Percentiles rank a stretch among this genome's conserved stretches.
Conservation (phyloP, 176 grass and related monocot species). For the Neostapfia colusana region DNA sequence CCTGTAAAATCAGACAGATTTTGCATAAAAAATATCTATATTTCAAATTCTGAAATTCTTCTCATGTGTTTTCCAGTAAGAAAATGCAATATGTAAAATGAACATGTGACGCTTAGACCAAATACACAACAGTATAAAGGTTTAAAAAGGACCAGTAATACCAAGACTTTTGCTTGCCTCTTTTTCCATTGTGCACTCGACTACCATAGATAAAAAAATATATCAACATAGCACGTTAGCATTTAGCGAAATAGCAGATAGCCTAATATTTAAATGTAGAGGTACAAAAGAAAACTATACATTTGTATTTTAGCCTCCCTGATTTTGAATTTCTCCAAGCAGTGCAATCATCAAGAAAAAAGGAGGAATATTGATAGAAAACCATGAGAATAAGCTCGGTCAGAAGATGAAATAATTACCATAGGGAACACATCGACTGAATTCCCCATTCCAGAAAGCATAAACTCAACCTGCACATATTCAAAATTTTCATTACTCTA, state of each 20-base stretch:
- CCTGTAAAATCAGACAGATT: conserved; percentile 41
- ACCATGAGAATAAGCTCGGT: background rate
- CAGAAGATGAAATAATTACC: conserved; percentile 15
- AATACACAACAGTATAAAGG: background rate
- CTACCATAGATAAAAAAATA: conserved; percentile 38
- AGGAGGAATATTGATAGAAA: background rate
- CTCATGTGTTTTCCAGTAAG: background rate
- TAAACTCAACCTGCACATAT: conserved; percentile 73
- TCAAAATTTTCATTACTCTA: background rate
- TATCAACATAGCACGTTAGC: conserved; percentile 25
- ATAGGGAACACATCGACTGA: conserved; percentile 51
- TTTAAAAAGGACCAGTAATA: conserved; percentile 33
- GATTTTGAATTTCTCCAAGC: background rate
- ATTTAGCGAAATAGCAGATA: background rate
- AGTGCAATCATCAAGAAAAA: background rate
- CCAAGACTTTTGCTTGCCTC: conserved; percentile 84
- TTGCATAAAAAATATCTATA: background rate
- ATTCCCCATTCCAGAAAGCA: conserved; percentile 71
- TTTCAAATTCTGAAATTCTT: background rate
- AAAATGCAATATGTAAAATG: background rate
- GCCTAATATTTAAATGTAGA: background rate
- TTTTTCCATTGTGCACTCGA: conserved; percentile 75
- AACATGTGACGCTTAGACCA: background rate
- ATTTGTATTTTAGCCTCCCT: background rate
- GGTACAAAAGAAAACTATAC: too few relatives aligned